Percentiles rank a stretch among this genome's conserved stretches.
Evolutionary conservation across 805 yeast genomes (phyloP).

Genomic region (Allodekkera sacchari): DNA sequence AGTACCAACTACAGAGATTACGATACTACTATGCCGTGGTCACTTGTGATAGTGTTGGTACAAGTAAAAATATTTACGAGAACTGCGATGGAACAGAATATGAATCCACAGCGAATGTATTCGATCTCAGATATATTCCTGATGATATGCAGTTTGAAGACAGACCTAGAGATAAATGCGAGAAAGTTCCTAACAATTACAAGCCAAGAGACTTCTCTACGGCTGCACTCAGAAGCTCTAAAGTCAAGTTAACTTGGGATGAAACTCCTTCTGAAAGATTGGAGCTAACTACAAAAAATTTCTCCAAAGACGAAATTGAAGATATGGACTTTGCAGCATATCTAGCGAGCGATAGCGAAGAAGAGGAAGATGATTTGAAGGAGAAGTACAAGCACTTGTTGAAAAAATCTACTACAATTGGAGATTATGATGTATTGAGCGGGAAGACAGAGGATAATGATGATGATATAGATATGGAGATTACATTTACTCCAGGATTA

Average conservation of each 20-base stretch:
- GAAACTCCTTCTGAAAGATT: conserved; percentile 91
- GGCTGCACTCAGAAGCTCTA: conserved; percentile 93
- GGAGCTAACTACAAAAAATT: conserved; percentile 67
- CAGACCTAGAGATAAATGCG: conserved; percentile 66
- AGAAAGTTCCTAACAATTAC: conserved; percentile 65
- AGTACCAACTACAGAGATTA: conserved; percentile 86
- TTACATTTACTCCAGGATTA: conserved; percentile 88
- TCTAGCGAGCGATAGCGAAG: conserved; percentile 70
- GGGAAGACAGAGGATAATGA: conserved; percentile 32
- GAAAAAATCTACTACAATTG: conserved; percentile 24
- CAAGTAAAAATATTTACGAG: conserved; percentile 71
- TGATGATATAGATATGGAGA: conserved; percentile 84
- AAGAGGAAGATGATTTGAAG: conserved; percentile 40
- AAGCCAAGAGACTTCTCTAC: conserved; percentile 78
- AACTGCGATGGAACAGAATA: conserved; percentile 93
- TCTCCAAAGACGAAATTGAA: conserved; percentile 80
- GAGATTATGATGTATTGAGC: conserved; percentile 9
- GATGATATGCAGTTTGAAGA: conserved; percentile 78
- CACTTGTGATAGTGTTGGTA: conserved; percentile 61
- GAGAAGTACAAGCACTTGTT: conserved; percentile 57
- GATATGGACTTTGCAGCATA: conserved; percentile 91
- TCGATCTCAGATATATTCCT: conserved; percentile 88
- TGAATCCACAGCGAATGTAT: conserved; percentile 90
- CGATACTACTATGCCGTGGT: conserved; percentile 92
- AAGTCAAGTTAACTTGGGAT: conserved; percentile 96